Conservation (phyloP, 805 yeast genomes). For the Teunomyces panamensis region DNA sequence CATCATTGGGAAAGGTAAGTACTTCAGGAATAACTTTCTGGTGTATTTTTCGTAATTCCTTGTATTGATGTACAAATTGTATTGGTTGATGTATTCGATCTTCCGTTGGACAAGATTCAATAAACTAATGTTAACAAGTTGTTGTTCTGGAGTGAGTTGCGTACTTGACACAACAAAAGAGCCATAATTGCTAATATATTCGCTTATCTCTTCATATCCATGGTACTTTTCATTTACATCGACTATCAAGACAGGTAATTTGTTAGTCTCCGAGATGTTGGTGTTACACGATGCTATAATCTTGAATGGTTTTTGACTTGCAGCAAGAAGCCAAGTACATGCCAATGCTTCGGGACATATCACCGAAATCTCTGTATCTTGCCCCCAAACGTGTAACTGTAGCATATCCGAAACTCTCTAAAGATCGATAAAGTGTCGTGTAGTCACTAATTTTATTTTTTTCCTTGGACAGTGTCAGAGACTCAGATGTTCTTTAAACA, state of each 20-base stretch:
- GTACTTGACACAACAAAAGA: constrained; percentile 8
- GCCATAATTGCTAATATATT: constrained; percentile 20
- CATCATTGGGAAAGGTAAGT: constrained; percentile 72
- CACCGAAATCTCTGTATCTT: constrained; percentile 32
- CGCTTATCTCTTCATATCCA: constrained; percentile 41
- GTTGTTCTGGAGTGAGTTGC: constrained; percentile 15
- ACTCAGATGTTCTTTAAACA: not conserved
- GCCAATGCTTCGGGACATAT: constrained; percentile 56
- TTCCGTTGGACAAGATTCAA: constrained; percentile 40
- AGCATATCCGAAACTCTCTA: constrained; percentile 5
- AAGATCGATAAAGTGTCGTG: not conserved
- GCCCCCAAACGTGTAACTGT: constrained; percentile 57
- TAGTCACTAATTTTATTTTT: not conserved
- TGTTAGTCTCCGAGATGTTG: constrained; percentile 46
- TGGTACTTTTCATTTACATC: constrained; percentile 23
- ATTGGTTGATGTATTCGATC: constrained; percentile 48
- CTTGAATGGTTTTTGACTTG: constrained; percentile 16
- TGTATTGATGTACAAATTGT: constrained; percentile 54
- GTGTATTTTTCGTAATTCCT: constrained; percentile 60
- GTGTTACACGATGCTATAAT: constrained; percentile 59
- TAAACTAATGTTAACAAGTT: constrained; percentile 45
- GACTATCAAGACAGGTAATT: constrained; percentile 47
- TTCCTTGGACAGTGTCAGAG: not conserved
- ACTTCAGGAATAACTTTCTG: constrained; percentile 48
- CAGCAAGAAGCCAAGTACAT: constrained; percentile 37